Base-by-base conservation (phyloP, 805 yeast species). In the Pichia exigua region DNA sequence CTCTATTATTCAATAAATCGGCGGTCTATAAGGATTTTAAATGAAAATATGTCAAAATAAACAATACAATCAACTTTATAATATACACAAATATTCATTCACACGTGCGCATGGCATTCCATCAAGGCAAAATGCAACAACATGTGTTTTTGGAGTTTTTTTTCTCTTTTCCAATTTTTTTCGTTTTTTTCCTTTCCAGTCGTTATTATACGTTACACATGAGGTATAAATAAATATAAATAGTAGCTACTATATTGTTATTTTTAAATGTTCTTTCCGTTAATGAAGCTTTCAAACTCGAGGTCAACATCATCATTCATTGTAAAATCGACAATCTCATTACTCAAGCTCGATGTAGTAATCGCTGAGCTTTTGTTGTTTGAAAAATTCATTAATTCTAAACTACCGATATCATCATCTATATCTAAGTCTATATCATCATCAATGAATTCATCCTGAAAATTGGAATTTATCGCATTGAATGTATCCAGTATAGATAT, bases 211-310 rank as follows among this genome's bases (percentile, higher is more conserved):
- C 18, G 39, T n/a, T 35, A 35, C 39, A 35, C 39, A n/a, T 17
- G 4, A 17, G 39, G 39, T 35, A 30, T 30, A 20, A 40, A 40
- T 40, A 40, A 21, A 12, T 40, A 42, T 42, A 13, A 42, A 30
- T 30, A 30, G 35, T 30, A 30, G 17, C 3, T 30, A 30, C n/a
- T 30, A 35, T 35, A n/a, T 35, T n/a, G n/a, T 35, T 17, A 3
- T 17, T 17, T 17, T 24, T 28, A 42, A 28, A 43, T n/a, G 26
- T 28, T 40, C 18, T 38, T 40, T 4, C 67, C 67, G 44, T 60
- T 62, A 28, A 65, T 59, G 47, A 64, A 65, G 42, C 54, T 61
- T 44, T 65, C 67, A 55, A 63, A 64, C 45, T 62, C 67, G 44
- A 59, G 48, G 44, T 65, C 66, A 38, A 64, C 65, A 42, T 56